Percentiles rank a stretch among this genome's conserved stretches.
These are phyloP conservation scores for Tolypocladium nubicola DNA, from an alignment of 2,329 filamentous ascomycete species.

Conservation along the genomic window DNA sequence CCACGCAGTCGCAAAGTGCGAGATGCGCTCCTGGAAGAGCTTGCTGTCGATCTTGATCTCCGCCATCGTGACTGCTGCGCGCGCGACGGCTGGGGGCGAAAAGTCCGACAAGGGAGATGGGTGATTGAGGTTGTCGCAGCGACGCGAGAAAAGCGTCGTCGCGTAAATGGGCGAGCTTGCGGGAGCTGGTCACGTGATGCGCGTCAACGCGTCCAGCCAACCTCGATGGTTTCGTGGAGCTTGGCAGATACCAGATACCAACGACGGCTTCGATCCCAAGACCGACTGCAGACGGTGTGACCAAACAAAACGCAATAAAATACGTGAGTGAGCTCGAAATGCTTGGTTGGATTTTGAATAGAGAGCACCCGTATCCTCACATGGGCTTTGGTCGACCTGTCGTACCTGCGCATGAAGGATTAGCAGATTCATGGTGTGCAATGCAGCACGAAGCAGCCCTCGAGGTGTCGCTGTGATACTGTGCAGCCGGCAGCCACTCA, in stretches of 20 bases:
- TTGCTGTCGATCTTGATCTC: constrained; percentile 94
- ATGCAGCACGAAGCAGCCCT: background rate
- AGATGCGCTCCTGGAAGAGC: constrained; percentile 86
- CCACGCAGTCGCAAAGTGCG: constrained; percentile 81
- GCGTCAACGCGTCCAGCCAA: constrained; percentile 11
- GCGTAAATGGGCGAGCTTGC: constrained; percentile 27
- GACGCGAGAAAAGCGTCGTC: constrained; percentile 30
- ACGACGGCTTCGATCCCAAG: background rate
- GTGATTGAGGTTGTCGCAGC: constrained; percentile 14
- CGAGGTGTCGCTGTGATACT: too few relatives aligned
- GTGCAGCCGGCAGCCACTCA: background rate
- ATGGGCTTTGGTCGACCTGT: background rate
- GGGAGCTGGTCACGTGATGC: constrained; percentile 23
- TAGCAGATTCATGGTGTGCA: background rate
- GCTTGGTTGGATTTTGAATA: background rate
- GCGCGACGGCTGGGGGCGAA: constrained; percentile 14
- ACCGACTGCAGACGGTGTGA: background rate
- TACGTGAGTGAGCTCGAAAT: too few relatives aligned
- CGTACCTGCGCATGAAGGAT: background rate
- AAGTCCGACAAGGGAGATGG: constrained; percentile 1
- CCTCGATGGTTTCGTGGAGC: background rate
- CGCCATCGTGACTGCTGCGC: constrained; percentile 41
- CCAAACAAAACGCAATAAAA: background rate
- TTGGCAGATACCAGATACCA: background rate
- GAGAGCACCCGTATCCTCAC: background rate